Conservation (phyloP, 2,329 filamentous ascomycete genomes). For the Teratosphaeria viscida region DNA sequence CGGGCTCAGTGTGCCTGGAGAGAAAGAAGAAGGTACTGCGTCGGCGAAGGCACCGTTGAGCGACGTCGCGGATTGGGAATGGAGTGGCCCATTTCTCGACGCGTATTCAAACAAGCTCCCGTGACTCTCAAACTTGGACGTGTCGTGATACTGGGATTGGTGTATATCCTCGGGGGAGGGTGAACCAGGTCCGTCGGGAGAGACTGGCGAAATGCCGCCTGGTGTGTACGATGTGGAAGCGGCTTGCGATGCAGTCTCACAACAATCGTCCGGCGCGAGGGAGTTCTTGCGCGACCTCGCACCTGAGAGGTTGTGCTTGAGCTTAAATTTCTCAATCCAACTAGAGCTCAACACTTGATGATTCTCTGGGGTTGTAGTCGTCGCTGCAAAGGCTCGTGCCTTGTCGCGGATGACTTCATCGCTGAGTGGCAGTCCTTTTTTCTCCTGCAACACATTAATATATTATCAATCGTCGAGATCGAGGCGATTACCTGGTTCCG, state of each 20-base stretch:
- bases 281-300: conserved; percentile 46
- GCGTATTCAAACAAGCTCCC: conserved; percentile 51
- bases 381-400: conserved; percentile 58
- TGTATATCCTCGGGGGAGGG: conserved; percentile 56
- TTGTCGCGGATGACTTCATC: conserved; percentile 80
- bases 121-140: conserved; percentile 49
- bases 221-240: conserved; percentile 53
- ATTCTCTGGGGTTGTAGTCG: conserved; percentile 59
- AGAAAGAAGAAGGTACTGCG: conserved; percentile 55
- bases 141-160: conserved; percentile 59
- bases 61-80: conserved; percentile 56
- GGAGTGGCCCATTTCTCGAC: conserved; percentile 51
- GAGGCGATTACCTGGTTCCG: conserved; percentile 43
- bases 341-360: conserved; percentile 61
- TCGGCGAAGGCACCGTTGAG: conserved; percentile 59
- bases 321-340: conserved; percentile 94
- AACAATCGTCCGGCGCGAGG: conserved; percentile 54
- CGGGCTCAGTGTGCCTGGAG: conserved; percentile 61
- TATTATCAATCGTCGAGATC: not conserved
- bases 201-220: conserved; percentile 60
- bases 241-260: conserved; percentile 50
- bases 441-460: conserved; percentile 43
- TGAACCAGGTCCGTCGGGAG: conserved; percentile 55
- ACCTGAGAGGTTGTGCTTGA: conserved; percentile 60
- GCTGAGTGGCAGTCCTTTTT: conserved; percentile 60